Evolutionary conservation across 805 yeast genomes (phyloP), one percentile per base, ranked within the genome.

Genomic region (Wickerhamiella cacticola): DNA sequence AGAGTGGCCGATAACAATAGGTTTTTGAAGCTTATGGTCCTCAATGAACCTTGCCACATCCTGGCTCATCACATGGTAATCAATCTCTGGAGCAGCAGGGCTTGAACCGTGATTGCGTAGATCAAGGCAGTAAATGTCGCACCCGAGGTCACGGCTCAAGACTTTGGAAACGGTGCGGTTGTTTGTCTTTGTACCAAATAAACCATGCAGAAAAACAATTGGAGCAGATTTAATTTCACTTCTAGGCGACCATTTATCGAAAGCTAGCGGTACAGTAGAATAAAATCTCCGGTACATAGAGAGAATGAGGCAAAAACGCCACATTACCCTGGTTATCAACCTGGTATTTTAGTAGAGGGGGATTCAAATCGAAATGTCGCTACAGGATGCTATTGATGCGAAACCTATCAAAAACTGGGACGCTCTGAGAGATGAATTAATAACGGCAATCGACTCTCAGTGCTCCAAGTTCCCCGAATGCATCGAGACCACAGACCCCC

Each of bases 31-130:
- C 2, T 62, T 54, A 34, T 71, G 68, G 2, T 73, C 74, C 1
- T 59, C 56, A 9, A 88, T 72, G 59, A 87, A 89, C 16, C 65
- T 56, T 54, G 79, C 86, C n/a, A 89, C 86, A 61, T 89, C 98
- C 0, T 83, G 79, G 0, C 95, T 81, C 67, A 89, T 68, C 1
- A 88, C 68, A 1, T 82, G 80, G 62, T 88, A 88, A 59, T 82
- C 88, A 57, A 83, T 84, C 25, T 81, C 66, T 0, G 63, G 59
- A n/a, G 57, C 60, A 56, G 82, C 94, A 1, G 96, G 96, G 1
- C 95, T 83, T n/a, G 73, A 78, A 1, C 98, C 98, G 61, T 88
- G 96, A 63, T 92, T 88, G 52, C 98, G 69, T 50, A 88, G 68
- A 61, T 89, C 97, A 15, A 61, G 49, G 45, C 68, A 63, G 50